Base-by-base conservation (phyloP, 345 rosid species). In the Eucalyptus cladocalyx region DNA sequence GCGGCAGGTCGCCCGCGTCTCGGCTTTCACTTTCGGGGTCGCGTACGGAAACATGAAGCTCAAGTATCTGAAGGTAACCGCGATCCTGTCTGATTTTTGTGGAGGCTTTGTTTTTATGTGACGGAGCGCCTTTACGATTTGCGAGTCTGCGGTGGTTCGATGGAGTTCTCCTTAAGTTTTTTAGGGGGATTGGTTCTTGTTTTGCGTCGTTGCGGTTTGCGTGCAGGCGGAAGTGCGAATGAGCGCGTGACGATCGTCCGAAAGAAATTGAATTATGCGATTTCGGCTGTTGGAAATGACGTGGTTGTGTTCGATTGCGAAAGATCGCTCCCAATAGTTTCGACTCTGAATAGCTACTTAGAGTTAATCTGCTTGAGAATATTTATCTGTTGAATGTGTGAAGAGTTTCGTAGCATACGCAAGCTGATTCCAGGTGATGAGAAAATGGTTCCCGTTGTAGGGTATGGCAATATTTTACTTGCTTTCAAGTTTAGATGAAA, bases 41-140 rank as follows among this genome's bases (percentile, higher is more conserved):
- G 93, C 94, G 80, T 95, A 94, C 87, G 98, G 98, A 58, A 95
- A 89, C 91, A 80, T 93, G 87, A 96, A 95, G 97, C 95, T 94
- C 91, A 96, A 95, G 93, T 89, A 88, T 90, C 94, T 95, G 88
- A 94, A 93, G 97, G 98, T 94, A 90, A 90, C 21, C 23, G 15
- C 18, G 76, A n/a, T 86, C 62, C 65, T 7, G 50, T 87, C 72
- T 42, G 86, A 62, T 30, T 86, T 37, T 50, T 53, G 88, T 53
- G 88, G 6, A 18, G 45, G 81, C 81, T 45, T 8, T 14, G 43
- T 17, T 67, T 67, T 67, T n/a, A 7, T 67, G 21, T 67, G 34
- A 15, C 76, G 76, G 34, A 16, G 76, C 40, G 40, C 40, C 76
- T 67, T 34, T 10, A 34, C 80, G 21, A 69, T 34, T 69, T 65